Evolutionary conservation across 805 yeast genomes (phyloP), one percentile per base, ranked within the genome.

Genomic region (Candida methanosorbosa): DNA sequence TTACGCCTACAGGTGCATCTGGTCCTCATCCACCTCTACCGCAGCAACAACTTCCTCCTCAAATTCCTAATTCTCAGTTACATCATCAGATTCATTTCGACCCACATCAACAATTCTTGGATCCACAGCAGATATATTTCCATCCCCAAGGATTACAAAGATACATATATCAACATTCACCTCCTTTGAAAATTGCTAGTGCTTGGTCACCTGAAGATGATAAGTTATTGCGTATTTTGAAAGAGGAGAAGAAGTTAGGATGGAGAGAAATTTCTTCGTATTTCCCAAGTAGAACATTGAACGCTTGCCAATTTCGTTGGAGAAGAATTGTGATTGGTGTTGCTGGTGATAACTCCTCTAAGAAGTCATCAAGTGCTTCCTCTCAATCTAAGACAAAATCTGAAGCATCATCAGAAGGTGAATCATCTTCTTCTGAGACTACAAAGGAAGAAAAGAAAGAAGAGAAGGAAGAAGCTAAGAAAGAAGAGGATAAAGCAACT

Each of bases 271-370:
- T 85, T 33, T 79, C 92, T 2, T 68, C 78, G 23, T 82, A 81
- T 49, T 85, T 85, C 56, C 69, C 75, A 29, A 80, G 80, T 53
- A 64, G 95, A 51, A 85, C 95, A 3, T 87, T 94, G 25, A 85
- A 83, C 52, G 94, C 94, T 2, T 83, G 94, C 48, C 94, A 83
- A 59, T 83, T 83, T 52, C 72, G 95, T 46, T 85, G 95, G 95
- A 70, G 95, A 54, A 60, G 95, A 42, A 59, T 70, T 15, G 65
- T 68, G 21, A 54, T 61, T 40, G 68, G 70, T 5, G 58, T 50
- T 11, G 47, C 49, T 9, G 45, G 41, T 17, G 20, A 16, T 14
- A 16, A 30, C 22, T 7, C 5, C 7, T 17, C 12, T 4, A 17
- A 5, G 9, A 19, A 15, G 36, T 34, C 43, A 33, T 18, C 22